These are phyloP conservation scores for Nitzschia sp. DNA, from an alignment of 108 stramenopile genomes.

Conservation along the genomic window DNA sequence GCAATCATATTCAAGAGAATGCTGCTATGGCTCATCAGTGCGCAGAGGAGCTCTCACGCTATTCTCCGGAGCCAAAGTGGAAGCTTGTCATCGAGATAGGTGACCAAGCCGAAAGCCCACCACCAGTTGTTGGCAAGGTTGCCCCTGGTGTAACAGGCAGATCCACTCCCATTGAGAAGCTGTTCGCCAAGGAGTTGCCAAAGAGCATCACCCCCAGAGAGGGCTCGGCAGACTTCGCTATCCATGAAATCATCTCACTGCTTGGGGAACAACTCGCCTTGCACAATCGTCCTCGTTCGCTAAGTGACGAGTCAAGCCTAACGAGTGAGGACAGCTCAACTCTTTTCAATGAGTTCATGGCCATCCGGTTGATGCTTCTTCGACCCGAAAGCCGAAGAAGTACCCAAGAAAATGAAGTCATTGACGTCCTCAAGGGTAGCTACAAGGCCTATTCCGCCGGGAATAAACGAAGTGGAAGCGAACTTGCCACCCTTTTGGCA, in stretches of 20 bases:
- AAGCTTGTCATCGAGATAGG: slow-evolving; percentile 56
- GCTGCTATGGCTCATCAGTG: slow-evolving; percentile 17
- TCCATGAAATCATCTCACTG: slow-evolving; percentile 10
- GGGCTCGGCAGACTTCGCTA: not conserved
- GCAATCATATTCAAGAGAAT: slow-evolving; percentile 37
- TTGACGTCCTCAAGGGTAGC: slow-evolving; percentile 49
- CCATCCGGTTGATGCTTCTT: slow-evolving; percentile 55
- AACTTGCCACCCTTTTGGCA: slow-evolving; percentile 34
- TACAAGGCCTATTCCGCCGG: slow-evolving; percentile 42
- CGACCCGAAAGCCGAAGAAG: slow-evolving; percentile 47
- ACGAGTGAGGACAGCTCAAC: not conserved
- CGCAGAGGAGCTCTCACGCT: slow-evolving; percentile 33
- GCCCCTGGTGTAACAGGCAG: not conserved
- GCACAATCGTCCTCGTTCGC: not conserved
- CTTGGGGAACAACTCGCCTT: not conserved
- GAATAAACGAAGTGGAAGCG: slow-evolving; percentile 17
- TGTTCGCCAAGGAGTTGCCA: not conserved
- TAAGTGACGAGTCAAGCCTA: not conserved
- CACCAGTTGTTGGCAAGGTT: not conserved
- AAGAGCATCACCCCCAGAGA: not conserved
- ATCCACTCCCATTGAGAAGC: not conserved
- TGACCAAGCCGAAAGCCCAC: not conserved
- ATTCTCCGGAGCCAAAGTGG: slow-evolving; percentile 59
- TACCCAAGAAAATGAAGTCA: slow-evolving; percentile 44
- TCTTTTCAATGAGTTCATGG: slow-evolving; percentile 35